A percentile compares a stretch with the other conserved stretches of the same genome.
phyloP scores from a whole-genome alignment of 345 rosid species.

The Euphorbia lathyris region DNA sequence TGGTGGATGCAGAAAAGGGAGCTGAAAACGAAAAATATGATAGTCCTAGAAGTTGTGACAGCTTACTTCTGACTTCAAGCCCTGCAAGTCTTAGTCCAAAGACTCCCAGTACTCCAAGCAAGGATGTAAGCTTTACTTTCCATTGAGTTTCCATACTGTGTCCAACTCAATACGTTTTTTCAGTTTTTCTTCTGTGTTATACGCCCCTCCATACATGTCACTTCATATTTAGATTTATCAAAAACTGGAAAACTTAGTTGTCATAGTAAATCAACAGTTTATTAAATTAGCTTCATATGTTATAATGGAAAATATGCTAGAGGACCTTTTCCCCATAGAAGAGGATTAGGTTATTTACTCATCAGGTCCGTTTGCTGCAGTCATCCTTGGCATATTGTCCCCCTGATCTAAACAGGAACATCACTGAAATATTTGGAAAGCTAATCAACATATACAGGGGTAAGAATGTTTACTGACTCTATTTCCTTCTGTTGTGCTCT shows the following conservation, averaged over 20 bases:
- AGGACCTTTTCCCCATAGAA: slow-evolving; percentile 3
- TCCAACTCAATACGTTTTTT: neutral
- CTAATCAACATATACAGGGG: slow-evolving; percentile 87
- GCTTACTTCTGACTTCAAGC: slow-evolving; percentile 34
- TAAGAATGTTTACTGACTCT: slow-evolving; percentile 25
- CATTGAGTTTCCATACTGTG: neutral
- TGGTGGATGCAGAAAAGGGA: slow-evolving; percentile 15
- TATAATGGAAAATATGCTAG: neutral
- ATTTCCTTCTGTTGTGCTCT: neutral
- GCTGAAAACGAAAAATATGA: slow-evolving; percentile 21
- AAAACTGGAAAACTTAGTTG: neutral
- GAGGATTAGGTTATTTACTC: slow-evolving; percentile 4
- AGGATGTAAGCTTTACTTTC: slow-evolving; percentile 45
- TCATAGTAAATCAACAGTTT: neutral
- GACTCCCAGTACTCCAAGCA: slow-evolving; percentile 28
- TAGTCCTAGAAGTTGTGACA: slow-evolving; percentile 34
- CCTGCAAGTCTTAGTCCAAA: slow-evolving; percentile 33
- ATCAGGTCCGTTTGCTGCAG: slow-evolving; percentile 25
- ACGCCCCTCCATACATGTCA: neutral
- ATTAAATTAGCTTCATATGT: neutral
- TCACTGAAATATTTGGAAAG: slow-evolving; percentile 84
- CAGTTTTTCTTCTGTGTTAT: neutral
- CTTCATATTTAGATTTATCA: neutral
- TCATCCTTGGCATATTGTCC: slow-evolving; percentile 56
- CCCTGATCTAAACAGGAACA: slow-evolving; percentile 80